Evolutionary conservation across 768 basidiomycete species (phyloP).

Genomic region (Trametes coccinea): DNA sequence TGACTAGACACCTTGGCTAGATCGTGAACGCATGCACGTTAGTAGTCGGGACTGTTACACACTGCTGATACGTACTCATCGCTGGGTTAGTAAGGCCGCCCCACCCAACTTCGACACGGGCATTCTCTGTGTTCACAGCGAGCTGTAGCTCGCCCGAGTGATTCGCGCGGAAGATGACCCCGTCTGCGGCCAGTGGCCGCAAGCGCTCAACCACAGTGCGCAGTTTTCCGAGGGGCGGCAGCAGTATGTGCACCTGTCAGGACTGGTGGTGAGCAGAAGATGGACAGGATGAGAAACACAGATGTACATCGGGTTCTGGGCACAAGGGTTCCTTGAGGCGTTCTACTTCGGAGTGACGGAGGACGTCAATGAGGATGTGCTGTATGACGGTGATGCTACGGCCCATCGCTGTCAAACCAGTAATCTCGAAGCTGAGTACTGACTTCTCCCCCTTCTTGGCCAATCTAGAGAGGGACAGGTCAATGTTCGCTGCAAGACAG

Average conservation of each 20-base stretch:
- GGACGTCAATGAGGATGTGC: conserved; percentile 80
- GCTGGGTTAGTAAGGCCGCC: conserved; percentile 65
- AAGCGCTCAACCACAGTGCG: conserved; percentile 80
- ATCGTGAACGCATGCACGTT: not conserved
- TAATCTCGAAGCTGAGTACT: conserved; percentile 75
- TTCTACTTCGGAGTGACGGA: conserved; percentile 72
- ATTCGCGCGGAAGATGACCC: conserved; percentile 70
- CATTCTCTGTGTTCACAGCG: conserved; percentile 66
- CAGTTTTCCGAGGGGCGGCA: conserved; percentile 73
- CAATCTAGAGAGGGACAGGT: conserved; percentile 34
- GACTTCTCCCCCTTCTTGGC: conserved; percentile 85
- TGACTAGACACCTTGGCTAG: conserved; percentile 26
- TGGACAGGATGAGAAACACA: not conserved
- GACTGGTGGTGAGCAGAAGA: too few species aligned
- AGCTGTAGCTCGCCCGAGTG: conserved; percentile 54
- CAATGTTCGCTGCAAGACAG: too few species aligned
- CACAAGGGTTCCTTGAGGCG: conserved; percentile 79
- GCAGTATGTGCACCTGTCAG: conserved; percentile 68
- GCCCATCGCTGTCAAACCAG: conserved; percentile 62
- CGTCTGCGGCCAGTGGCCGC: conserved; percentile 59
- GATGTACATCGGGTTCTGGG: conserved; percentile 78
- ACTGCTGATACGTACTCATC: conserved; percentile 37
- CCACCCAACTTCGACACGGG: conserved; percentile 84
- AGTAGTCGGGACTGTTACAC: not conserved
- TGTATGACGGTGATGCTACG: conserved; percentile 67